phyloP scores from a whole-genome alignment of 179 eudicot genomes.

The Drosera spatulata region DNA sequence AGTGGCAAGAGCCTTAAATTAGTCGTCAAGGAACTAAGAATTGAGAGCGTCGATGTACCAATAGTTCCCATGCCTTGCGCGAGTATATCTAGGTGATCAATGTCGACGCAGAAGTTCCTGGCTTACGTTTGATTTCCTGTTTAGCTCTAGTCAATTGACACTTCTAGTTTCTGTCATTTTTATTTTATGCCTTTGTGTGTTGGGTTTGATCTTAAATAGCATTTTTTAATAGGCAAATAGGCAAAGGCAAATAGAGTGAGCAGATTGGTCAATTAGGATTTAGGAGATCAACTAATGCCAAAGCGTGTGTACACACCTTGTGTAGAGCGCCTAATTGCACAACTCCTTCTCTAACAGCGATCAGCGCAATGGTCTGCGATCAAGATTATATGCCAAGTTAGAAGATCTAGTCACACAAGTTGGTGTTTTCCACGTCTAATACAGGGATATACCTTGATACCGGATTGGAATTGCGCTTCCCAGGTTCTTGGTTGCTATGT shows the following conservation, averaged over 20 bases:
- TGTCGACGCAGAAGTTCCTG: too few relatives aligned
- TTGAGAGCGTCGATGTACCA: too few relatives aligned
- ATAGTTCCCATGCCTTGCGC: too few relatives aligned
- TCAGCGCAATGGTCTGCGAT: constrained; percentile 41
- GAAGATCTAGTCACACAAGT: background rate
- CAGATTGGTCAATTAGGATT: background rate
- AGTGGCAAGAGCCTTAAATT: too few relatives aligned
- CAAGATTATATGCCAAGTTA: background rate
- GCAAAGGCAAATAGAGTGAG: background rate
- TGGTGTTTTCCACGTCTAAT: background rate
- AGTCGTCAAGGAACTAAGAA: too few relatives aligned
- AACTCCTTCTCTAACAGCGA: constrained; percentile 47
- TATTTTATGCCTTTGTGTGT: too few relatives aligned
- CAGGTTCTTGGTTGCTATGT: constrained; percentile 46
- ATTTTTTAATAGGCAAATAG: background rate
- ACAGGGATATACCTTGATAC: constrained; percentile 30
- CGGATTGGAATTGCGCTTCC: constrained; percentile 50
- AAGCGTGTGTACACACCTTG: constrained; percentile 7
- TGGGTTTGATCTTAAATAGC: too few relatives aligned
- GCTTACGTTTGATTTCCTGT: too few relatives aligned
- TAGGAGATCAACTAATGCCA: background rate
- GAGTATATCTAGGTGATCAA: too few relatives aligned
- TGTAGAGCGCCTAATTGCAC: constrained; percentile 34
- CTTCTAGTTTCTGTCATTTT: too few relatives aligned
- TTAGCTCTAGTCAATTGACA: too few relatives aligned